Percentiles rank a stretch among this genome's conserved stretches.
These are phyloP conservation scores for Letharia columbiana DNA, from an alignment of 495 filamentous ascomycete genomes.

Conservation along the genomic window DNA sequence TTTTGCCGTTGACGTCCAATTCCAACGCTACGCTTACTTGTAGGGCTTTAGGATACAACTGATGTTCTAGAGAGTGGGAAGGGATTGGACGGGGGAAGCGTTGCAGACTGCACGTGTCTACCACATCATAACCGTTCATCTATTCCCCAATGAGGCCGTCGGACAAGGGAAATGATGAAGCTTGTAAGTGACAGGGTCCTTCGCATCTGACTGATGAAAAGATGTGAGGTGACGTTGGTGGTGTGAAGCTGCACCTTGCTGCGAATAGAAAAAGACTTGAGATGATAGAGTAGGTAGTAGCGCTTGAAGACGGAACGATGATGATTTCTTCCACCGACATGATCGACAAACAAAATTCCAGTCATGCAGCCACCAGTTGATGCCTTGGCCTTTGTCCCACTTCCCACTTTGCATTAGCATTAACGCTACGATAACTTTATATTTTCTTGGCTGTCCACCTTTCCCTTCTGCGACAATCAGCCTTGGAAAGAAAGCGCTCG, in stretches of 20 bases:
- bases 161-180: background rate
- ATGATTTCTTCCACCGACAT: too few species aligned
- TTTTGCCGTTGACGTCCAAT: background rate
- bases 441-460: background rate
- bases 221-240: background rate
- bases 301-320: background rate
- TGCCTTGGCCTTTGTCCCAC: background rate
- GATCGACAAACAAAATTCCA: background rate
- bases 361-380: too few species aligned
- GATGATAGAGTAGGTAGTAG: background rate
- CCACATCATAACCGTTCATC: background rate
- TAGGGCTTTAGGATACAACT: background rate
- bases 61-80: background rate
- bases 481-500: background rate
- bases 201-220: background rate
- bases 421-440: conserved; percentile 9
- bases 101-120: background rate
- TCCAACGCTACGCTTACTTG: background rate
- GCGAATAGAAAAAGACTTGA: background rate
- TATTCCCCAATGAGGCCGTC: background rate
- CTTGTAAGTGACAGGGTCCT: background rate
- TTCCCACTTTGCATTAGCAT: background rate
- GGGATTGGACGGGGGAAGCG: background rate
- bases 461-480: background rate
- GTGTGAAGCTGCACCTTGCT: background rate